phyloP scores from a whole-genome alignment of 192 early-diverging fungal genomes.

The Paraglomus brasilianum region DNA sequence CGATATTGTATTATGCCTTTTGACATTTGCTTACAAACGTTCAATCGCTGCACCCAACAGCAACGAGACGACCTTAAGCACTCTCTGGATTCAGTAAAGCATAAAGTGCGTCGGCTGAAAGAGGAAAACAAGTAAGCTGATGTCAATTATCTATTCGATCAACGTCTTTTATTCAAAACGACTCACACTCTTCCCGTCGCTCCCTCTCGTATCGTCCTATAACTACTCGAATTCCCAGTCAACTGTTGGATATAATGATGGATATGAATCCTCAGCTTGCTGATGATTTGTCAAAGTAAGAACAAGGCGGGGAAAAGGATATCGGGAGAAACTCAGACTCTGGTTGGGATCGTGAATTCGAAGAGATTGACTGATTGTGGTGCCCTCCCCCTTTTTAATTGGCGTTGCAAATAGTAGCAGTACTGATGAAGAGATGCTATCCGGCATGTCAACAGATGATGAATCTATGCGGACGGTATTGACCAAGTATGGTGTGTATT shows the following conservation, averaged over 20 bases:
- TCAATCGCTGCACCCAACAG: not conserved
- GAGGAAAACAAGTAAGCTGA: slow-evolving; percentile 27
- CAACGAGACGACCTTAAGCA: slow-evolving; percentile 31
- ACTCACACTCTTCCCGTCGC: too few relatives aligned
- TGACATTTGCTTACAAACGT: not conserved
- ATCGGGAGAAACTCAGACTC: too few relatives aligned
- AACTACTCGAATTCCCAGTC: slow-evolving; percentile 12
- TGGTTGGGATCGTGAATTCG: too few relatives aligned
- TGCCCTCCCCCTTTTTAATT: too few relatives aligned
- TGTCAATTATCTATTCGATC: not conserved
- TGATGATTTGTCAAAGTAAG: slow-evolving; percentile 27
- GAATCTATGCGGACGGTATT: too few relatives aligned
- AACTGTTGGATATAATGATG: slow-evolving; percentile 30
- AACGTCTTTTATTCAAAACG: not conserved
- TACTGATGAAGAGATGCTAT: too few relatives aligned
- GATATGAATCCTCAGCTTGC: slow-evolving; percentile 28
- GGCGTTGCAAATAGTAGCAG: too few relatives aligned
- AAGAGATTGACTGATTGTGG: too few relatives aligned
- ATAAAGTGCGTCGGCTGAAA: slow-evolving; percentile 22
- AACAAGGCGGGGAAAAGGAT: too few relatives aligned
- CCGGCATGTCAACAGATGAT: too few relatives aligned
- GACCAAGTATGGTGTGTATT: too few relatives aligned
- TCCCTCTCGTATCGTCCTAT: not conserved
- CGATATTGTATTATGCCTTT: not conserved
- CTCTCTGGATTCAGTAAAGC: slow-evolving; percentile 18